Conservation (phyloP, 345 rosid genomes). For the Noccaea bulbosa region DNA sequence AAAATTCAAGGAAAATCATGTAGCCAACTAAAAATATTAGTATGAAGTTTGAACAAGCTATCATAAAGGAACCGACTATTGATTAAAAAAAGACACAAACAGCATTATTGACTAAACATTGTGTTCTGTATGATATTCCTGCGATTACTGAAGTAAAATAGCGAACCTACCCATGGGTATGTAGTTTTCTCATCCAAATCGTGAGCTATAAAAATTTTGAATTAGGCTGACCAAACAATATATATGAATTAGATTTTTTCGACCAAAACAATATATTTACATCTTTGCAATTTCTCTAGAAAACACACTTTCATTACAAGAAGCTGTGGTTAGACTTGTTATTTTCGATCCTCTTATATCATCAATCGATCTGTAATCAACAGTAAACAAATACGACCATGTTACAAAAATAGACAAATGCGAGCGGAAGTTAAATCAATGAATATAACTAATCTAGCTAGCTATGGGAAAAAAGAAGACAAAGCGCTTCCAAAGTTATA, state of each 20-base stretch:
- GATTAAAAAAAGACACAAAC: background rate
- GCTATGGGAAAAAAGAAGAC: slow-evolving; percentile 14
- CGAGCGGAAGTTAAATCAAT: background rate
- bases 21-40: slow-evolving; percentile 6
- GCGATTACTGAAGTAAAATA: slow-evolving; percentile 35
- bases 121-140: slow-evolving; percentile 26
- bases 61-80: slow-evolving; percentile 44
- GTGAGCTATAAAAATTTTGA: background rate
- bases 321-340: background rate
- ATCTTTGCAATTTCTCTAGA: background rate
- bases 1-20: background rate
- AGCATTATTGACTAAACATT: slow-evolving; percentile 31
- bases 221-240: background rate
- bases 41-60: slow-evolving; percentile 8
- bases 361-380: background rate
- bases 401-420: background rate
- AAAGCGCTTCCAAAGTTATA: slow-evolving; percentile 2
- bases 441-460: background rate
- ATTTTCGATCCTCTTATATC: background rate
- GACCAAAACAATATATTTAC: background rate
- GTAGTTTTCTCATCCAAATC: background rate
- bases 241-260: background rate
- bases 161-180: slow-evolving; percentile 20
- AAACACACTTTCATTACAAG: background rate
- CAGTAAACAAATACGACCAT: background rate